Conservation (phyloP, 148 eudicot genomes). For the Tetragonia tetragonoides region DNA sequence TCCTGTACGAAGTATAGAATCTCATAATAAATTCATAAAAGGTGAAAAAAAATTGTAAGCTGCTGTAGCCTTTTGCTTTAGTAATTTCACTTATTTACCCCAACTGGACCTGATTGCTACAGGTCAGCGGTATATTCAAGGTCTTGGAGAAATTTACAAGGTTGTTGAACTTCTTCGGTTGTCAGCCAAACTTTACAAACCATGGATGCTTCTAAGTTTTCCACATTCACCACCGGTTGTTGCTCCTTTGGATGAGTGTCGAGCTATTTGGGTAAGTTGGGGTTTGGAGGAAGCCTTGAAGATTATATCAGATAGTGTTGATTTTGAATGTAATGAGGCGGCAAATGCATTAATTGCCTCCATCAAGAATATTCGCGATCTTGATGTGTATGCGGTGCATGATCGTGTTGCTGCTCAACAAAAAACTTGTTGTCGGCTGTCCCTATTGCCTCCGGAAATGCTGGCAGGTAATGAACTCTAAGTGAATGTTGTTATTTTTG, state of each 20-base stretch:
- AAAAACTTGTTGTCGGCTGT: constrained; percentile 51
- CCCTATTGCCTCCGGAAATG: constrained; percentile 45
- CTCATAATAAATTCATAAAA: neutral
- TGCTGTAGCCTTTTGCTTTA: neutral
- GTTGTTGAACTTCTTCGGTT: constrained; percentile 53
- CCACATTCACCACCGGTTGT: constrained; percentile 26
- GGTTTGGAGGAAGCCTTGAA: constrained; percentile 62
- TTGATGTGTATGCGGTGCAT: constrained; percentile 45
- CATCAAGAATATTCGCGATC: constrained; percentile 41
- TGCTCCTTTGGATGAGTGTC: constrained; percentile 57
- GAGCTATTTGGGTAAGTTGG: constrained; percentile 53
- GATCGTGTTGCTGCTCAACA: constrained; percentile 36
- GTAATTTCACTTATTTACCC: neutral
- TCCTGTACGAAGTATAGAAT: neutral
- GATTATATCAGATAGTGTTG: constrained; percentile 32
- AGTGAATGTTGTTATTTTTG: neutral
- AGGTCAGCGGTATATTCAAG: constrained; percentile 57
- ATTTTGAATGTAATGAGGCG: constrained; percentile 30
- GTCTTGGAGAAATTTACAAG: constrained; percentile 78
- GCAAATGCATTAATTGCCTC: constrained; percentile 41
- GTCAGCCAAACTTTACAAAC: constrained; percentile 61
- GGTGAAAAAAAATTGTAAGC: neutral
- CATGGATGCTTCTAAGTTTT: constrained; percentile 48
- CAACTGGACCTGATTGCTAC: constrained; percentile 25
- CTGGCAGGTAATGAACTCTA: constrained; percentile 52